Conservation (phyloP, 805 yeast species). For the Barnettozyma botsteinii region DNA sequence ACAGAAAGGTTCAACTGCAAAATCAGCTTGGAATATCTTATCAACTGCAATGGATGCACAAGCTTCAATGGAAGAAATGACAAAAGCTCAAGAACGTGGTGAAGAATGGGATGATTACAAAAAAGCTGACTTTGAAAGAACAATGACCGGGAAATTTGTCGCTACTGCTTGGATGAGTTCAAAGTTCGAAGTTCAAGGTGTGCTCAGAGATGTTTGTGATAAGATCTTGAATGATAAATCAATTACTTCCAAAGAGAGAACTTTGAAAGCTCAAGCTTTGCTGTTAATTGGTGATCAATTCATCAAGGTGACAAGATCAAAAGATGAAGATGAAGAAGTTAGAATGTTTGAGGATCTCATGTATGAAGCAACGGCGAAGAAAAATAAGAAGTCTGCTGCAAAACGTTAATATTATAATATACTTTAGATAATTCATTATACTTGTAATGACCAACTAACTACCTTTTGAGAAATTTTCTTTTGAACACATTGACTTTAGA, state of each 20-base stretch:
- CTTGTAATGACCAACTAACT: not conserved
- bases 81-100: slow-evolving; percentile 58
- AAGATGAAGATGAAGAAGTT: slow-evolving; percentile 91
- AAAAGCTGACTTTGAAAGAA: slow-evolving; percentile 73
- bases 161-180: slow-evolving; percentile 97
- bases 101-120: slow-evolving; percentile 49
- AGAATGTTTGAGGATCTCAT: slow-evolving; percentile 86
- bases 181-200: slow-evolving; percentile 74
- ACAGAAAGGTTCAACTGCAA: slow-evolving; percentile 77
- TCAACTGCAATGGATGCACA: slow-evolving; percentile 89
- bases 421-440: not conserved
- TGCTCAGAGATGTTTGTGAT: slow-evolving; percentile 79
- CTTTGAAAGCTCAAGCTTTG: slow-evolving; percentile 76
- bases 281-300: slow-evolving; percentile 67
- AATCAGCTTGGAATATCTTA: slow-evolving; percentile 76
- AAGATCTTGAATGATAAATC: slow-evolving; percentile 64
- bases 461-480: too few relatives aligned
- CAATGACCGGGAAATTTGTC: slow-evolving; percentile 80
- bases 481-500: too few relatives aligned
- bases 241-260: slow-evolving; percentile 54
- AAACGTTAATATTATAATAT: slow-evolving; percentile 1
- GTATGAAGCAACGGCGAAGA: slow-evolving; percentile 58
- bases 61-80: slow-evolving; percentile 65
- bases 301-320: slow-evolving; percentile 59
- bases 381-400: slow-evolving; percentile 6